Base-by-base conservation (phyloP, 2,329 filamentous ascomycete genomes). In the Botrytis pseudocinerea region DNA sequence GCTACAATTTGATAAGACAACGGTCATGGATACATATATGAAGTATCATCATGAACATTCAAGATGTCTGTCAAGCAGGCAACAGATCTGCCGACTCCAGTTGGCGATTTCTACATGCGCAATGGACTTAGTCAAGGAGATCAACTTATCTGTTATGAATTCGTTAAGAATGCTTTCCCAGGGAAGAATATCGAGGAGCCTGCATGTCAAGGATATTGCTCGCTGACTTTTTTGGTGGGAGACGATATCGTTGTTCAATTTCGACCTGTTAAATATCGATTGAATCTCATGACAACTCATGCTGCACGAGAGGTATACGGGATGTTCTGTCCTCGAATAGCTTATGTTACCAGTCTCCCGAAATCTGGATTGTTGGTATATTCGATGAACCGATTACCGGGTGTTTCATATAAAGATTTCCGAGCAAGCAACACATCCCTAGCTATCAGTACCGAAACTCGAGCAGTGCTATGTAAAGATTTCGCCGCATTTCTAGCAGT, bases 141-240 rank as follows among this genome's bases (percentile, higher is more conserved):
- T 25, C 73, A 71, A 73, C 25, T 64, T 9, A 72, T 76, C 38
- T 80, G 81, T 77, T 79, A 84, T 70, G 75, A 76, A 4, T 83
- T 84, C 65, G 80, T 82, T 22, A 74, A 72, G 57, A 70, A 78
- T 25, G 76, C 75, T 0, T 85, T 83, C 66, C 80, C 82, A 0
- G 74, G 74, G 8, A 69, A 73, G n/a, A 69, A 76, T 4, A 77
- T 84, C 40, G 74, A 76, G 5, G 80, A 83, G 4, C 80, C 81
- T 12, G 76, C 81, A 10, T 81, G 81, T 8, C 86, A 88, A 75
- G 86, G 86, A 28, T 87, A 85, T 74, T 88, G 86, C 75, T 88
- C 86, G 2, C 84, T 87, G 76, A 88, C 86, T 0, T 74, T 87
- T 10, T 78, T 81, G 38, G 79, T 85, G 25, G 82, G 82, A 16